Evolutionary conservation across 768 basidiomycete species (phyloP).

Genomic region (Xanthoconium stramineum): DNA sequence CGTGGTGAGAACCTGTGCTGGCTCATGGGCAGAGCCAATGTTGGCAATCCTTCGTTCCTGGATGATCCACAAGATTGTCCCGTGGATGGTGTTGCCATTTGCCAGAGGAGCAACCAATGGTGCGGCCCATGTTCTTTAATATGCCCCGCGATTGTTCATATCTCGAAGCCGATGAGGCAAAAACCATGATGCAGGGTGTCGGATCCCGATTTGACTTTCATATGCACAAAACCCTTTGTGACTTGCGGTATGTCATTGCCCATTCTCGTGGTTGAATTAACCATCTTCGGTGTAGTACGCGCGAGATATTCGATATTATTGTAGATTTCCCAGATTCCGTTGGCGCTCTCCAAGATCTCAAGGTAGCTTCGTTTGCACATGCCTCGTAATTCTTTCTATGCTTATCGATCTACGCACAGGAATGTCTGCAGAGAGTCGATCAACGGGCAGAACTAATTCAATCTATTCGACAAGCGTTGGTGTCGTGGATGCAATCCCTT

Average conservation of each 20-base stretch:
- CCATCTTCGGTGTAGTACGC: constrained; percentile 42
- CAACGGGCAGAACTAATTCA: constrained; percentile 75
- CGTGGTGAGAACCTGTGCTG: constrained; percentile 62
- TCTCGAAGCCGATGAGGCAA: constrained; percentile 61
- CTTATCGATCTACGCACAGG: constrained; percentile 36
- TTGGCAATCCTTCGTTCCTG: constrained; percentile 61
- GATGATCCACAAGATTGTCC: constrained; percentile 77
- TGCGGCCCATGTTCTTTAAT: constrained; percentile 29
- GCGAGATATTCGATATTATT: constrained; percentile 94
- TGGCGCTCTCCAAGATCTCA: constrained; percentile 82
- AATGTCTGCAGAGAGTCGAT: constrained; percentile 77
- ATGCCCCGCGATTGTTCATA: constrained; percentile 3
- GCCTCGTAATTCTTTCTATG: not conserved
- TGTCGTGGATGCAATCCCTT: not conserved
- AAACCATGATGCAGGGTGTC: constrained; percentile 69
- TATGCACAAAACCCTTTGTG: constrained; percentile 86
- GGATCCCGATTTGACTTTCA: constrained; percentile 89
- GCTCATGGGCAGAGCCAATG: constrained; percentile 67
- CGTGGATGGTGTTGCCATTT: constrained; percentile 84
- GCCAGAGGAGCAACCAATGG: constrained; percentile 60
- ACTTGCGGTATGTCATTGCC: constrained; percentile 63
- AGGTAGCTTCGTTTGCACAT: constrained; percentile 39
- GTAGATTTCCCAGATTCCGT: constrained; percentile 89
- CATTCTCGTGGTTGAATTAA: not conserved
- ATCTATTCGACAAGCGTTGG: constrained; percentile 73